A percentile compares a stretch with the other conserved stretches of the same genome.
Evolutionary conservation across 1,284 basidiomycete species (phyloP).

Genomic region (Apiotrichum montevideense): DNA sequence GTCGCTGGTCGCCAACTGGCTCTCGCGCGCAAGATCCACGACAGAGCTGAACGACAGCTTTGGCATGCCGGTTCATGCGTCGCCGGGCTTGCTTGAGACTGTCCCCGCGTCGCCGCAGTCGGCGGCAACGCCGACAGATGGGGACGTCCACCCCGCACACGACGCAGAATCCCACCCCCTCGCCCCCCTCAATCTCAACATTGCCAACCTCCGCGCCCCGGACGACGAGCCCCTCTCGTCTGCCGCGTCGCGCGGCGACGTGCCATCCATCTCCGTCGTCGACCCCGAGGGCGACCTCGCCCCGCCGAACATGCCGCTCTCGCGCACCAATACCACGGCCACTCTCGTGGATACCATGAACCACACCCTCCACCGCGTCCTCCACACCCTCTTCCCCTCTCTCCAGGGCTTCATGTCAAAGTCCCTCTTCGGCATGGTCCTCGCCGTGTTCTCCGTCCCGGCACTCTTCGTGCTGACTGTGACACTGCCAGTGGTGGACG

Average conservation of each 20-base stretch:
- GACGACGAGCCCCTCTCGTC: not conserved
- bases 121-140: not conserved
- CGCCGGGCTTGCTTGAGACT: not conserved
- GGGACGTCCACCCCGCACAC: not conserved
- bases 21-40: not conserved
- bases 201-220: not conserved
- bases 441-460: constrained; percentile 74
- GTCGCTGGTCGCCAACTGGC: not conserved
- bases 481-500: constrained; percentile 78
- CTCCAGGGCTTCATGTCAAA: constrained; percentile 69
- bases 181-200: not conserved
- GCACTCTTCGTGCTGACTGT: constrained; percentile 79
- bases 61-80: not conserved
- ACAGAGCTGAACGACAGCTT: not conserved
- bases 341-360: not conserved
- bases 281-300: not conserved
- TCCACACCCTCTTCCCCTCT: constrained; percentile 67
- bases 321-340: not conserved
- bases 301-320: not conserved
- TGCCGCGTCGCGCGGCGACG: not conserved
- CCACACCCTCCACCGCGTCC: not conserved
- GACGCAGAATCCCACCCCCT: not conserved
- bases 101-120: constrained; percentile 1
- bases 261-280: not conserved
- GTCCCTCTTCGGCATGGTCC: constrained; percentile 63